phyloP scores from a whole-genome alignment of 139 green algal species.

The Chlorella sp. region DNA sequence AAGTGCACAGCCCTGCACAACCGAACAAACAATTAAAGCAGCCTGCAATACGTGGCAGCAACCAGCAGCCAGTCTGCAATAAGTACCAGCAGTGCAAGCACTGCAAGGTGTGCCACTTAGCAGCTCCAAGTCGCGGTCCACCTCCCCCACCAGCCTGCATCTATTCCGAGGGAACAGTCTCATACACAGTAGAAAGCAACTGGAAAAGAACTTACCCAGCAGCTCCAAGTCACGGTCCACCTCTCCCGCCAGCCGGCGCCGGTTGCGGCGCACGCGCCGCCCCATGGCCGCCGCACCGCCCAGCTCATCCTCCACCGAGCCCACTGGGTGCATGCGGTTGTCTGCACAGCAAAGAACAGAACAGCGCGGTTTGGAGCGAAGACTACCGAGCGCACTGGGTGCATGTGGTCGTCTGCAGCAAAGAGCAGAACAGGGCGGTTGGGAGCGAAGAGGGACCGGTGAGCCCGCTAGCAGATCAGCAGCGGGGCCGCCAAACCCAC shows the following conservation, averaged over 20 bases:
- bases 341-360: neutral
- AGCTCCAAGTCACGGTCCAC: constrained; percentile 30
- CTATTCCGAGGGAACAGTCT: no score
- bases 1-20: no score
- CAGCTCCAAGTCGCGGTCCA: constrained; percentile 30
- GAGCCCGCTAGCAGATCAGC: no score
- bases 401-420: neutral
- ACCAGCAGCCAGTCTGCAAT: no score
- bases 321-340: constrained; percentile 18
- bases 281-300: neutral
- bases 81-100: no score
- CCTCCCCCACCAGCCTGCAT: neutral
- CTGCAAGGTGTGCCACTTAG: no score
- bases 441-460: no score
- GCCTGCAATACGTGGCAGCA: no score
- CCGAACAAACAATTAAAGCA: no score
- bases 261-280: constrained; percentile 29
- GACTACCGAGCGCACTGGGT: neutral
- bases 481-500: no score
- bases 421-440: neutral
- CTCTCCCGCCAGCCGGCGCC: constrained; percentile 6
- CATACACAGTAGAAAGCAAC: no score
- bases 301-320: constrained; percentile 22
- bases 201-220: constrained; percentile 30
- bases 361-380: neutral